Conservation (phyloP, 2,329 filamentous ascomycete genomes). For the Aspergillus sp. region DNA sequence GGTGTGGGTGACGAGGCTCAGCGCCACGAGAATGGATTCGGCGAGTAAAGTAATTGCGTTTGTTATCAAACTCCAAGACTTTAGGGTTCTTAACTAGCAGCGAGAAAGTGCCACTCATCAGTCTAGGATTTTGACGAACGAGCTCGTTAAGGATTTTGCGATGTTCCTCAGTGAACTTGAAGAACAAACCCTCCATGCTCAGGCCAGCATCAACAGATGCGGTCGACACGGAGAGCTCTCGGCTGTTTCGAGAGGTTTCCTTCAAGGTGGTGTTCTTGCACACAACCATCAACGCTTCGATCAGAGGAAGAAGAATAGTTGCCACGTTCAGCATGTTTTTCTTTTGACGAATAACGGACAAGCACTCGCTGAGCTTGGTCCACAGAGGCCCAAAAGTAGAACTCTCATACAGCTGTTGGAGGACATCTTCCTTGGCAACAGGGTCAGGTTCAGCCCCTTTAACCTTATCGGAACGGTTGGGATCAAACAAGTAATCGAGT, state of each 20-base stretch:
- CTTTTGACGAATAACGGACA: constrained; percentile 81
- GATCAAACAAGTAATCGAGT: constrained; percentile 90
- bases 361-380: constrained; percentile 84
- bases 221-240: constrained; percentile 70
- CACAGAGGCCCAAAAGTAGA: constrained; percentile 85
- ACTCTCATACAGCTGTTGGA: constrained; percentile 86
- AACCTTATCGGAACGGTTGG: constrained; percentile 57
- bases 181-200: constrained; percentile 82
- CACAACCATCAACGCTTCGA: constrained; percentile 97
- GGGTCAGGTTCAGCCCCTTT: constrained; percentile 50
- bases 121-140: constrained; percentile 90
- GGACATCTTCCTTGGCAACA: constrained; percentile 73
- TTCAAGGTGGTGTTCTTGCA: constrained; percentile 93
- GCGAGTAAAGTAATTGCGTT: constrained; percentile 97
- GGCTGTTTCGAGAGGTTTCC: constrained; percentile 56
- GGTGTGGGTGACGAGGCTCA: constrained; percentile 66
- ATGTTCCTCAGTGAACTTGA: constrained; percentile 95
- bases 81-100: constrained; percentile 97
- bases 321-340: constrained; percentile 97
- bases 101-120: constrained; percentile 98
- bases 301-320: constrained; percentile 87
- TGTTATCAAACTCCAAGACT: constrained; percentile 98
- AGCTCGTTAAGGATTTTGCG: constrained; percentile 97
- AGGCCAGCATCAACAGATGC: constrained; percentile 68
- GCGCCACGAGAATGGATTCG: constrained; percentile 75